Evolutionary conservation across 768 basidiomycete species (phyloP).

Genomic region (Tylopilus rubrobrunneus): DNA sequence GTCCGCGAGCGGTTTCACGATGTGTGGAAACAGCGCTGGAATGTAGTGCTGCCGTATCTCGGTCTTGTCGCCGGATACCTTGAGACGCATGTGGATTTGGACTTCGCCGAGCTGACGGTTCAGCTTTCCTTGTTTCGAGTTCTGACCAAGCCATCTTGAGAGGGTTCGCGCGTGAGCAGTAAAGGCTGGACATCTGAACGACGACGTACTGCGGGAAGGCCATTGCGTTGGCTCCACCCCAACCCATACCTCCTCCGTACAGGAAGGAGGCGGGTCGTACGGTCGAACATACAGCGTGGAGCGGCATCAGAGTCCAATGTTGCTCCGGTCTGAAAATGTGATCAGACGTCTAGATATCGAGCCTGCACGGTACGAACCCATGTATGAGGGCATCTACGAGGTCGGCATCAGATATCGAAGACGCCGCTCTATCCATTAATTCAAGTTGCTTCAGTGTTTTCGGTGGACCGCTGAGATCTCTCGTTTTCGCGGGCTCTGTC

Average conservation of each 20-base stretch:
- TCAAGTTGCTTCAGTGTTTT: constrained; percentile 68
- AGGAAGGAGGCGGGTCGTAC: constrained; percentile 82
- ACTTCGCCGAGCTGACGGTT: constrained; percentile 79
- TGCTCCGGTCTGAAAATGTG: constrained; percentile 69
- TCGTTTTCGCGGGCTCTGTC: constrained; percentile 61
- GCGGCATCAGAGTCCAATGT: constrained; percentile 93
- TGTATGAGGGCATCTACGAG: constrained; percentile 91
- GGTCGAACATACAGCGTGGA: constrained; percentile 88
- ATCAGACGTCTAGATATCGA: background rate
- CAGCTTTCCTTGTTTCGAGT: constrained; percentile 88
- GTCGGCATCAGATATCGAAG: constrained; percentile 93
- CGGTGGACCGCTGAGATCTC: constrained; percentile 59
- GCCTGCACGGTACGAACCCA: constrained; percentile 48
- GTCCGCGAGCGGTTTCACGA: constrained; percentile 76
- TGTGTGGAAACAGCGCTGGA: constrained; percentile 77
- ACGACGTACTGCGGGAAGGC: constrained; percentile 77
- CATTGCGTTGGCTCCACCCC: constrained; percentile 63
- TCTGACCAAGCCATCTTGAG: constrained; percentile 92
- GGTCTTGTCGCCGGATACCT: constrained; percentile 82
- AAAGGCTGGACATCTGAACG: background rate
- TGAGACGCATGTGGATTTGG: constrained; percentile 93
- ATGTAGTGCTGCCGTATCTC: constrained; percentile 93
- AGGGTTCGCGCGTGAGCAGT: background rate
- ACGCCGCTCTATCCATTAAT: constrained; percentile 83
- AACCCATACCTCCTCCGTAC: constrained; percentile 70